Evolutionary conservation across 2,329 filamentous ascomycete species (phyloP), one percentile per base, ranked within the genome.

Genomic region (Aureobasidium lini): DNA sequence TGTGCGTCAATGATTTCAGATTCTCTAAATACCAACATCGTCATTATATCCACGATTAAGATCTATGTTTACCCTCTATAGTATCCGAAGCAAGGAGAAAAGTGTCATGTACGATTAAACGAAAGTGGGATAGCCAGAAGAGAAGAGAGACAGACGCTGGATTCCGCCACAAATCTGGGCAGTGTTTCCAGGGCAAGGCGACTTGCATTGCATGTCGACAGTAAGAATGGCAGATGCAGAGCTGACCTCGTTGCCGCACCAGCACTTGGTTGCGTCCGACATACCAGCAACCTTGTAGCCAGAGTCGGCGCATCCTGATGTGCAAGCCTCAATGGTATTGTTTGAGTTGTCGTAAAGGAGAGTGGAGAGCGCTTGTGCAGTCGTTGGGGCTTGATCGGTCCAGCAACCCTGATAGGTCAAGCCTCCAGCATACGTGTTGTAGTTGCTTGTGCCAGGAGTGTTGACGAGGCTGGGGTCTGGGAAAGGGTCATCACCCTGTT

Each of bases 381-480:
- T 61, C 7, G 53, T 64, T 11, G 47, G 52, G 13, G 40, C 53
- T 23, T 66, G 62, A 48, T 74, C 70, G 13, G 67, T 67, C 62
- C 65, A 74, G 64, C 72, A 74, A 11, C 72, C 72, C 10, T 64
- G 66, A 61, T 71, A 72, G 2, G 68, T 72, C 70, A 73, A 68
- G 57, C 69, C 67, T 4, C 71, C 69, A 16, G 67, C 66, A 50
- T 73, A 72, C 0, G 66, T 66, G 39, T 67, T 67, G 63, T 72
- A 67, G 40, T 62, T 58, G 6, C 62, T 56, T 0, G 62, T 57
- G 1, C 61, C 42, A 2, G 64, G 34, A 2, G 64, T 67, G 18
- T 43, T 59, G 56, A 66, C 66, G 7, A 67, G 63, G n/a, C 56
- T 57, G 9, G 70, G 71, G 32, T 73, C 66, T 1, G 71, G 72